These are phyloP conservation scores for Chytriomyces sp. DNA, from an alignment of 192 early-diverging fungal species.

Conservation along the genomic window DNA sequence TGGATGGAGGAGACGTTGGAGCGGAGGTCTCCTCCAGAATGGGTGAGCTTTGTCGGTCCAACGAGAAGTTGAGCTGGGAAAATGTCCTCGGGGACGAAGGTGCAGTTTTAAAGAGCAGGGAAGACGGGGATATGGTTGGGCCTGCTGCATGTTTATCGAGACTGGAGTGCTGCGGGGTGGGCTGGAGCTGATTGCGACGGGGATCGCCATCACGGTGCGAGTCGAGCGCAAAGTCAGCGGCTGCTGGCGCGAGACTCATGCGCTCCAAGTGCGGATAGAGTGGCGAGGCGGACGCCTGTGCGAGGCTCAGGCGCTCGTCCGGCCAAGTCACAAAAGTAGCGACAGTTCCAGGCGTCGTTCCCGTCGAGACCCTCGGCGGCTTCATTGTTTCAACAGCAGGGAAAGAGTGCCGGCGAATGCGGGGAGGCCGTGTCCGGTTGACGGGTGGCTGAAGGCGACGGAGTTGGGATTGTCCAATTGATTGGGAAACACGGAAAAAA, in stretches of 20 bases:
- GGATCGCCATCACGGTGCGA: no score
- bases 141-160: neutral
- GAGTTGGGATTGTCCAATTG: neutral
- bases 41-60: neutral
- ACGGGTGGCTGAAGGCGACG: neutral
- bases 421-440: neutral
- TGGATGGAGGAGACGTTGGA: neutral
- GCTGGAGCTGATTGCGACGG: neutral
- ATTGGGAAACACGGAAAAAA: no score
- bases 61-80: slow-evolving; percentile 12
- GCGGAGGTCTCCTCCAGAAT: neutral
- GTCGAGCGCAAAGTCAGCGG: slow-evolving; percentile 20
- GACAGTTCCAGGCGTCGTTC: neutral
- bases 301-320: neutral
- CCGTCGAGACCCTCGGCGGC: neutral
- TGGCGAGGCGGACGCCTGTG: slow-evolving; percentile 7
- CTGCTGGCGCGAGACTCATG: neutral
- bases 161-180: neutral
- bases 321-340: neutral
- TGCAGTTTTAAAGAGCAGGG: slow-evolving; percentile 3
- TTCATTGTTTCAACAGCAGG: no score
- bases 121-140: neutral
- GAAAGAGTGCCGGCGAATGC: no score
- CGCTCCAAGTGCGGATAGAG: slow-evolving; percentile 26
- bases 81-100: neutral